These are phyloP conservation scores for Hypholoma sublateritium DNA, from an alignment of 768 basidiomycete species.

Conservation along the genomic window DNA sequence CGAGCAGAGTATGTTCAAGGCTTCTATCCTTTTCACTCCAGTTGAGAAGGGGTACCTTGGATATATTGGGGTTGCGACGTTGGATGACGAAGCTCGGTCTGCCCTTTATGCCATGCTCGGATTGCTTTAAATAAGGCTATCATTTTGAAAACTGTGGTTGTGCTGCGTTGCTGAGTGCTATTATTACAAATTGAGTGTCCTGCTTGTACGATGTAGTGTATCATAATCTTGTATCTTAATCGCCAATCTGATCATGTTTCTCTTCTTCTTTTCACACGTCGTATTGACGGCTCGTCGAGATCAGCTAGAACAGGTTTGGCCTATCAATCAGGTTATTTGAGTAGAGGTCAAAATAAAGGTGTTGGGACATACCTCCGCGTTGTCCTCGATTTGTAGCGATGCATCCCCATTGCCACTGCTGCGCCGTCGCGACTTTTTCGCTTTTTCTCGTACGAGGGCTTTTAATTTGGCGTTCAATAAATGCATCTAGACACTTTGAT, in stretches of 20 bases:
- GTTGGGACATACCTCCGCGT: neutral
- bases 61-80: constrained; percentile 34
- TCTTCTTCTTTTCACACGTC: neutral
- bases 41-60: constrained; percentile 37
- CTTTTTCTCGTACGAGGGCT: neutral
- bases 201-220: neutral
- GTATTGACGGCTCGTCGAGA: neutral
- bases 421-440: neutral
- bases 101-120: constrained; percentile 37
- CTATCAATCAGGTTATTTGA: neutral
- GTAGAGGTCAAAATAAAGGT: neutral
- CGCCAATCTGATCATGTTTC: neutral
- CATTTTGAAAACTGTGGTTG: neutral
- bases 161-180: neutral
- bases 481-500: neutral
- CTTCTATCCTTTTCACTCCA: constrained; percentile 24
- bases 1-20: constrained; percentile 17
- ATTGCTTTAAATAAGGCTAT: constrained; percentile 7
- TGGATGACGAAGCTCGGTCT: constrained; percentile 26
- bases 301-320: neutral
- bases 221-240: neutral
- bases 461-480: neutral
- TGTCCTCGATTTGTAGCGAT: neutral
- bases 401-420: neutral
- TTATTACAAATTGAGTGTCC: neutral